A percentile compares a stretch with the other conserved stretches of the same genome.
Conservation (phyloP, 2,329 filamentous ascomycete species). For the Diaporthe ilicicola region DNA sequence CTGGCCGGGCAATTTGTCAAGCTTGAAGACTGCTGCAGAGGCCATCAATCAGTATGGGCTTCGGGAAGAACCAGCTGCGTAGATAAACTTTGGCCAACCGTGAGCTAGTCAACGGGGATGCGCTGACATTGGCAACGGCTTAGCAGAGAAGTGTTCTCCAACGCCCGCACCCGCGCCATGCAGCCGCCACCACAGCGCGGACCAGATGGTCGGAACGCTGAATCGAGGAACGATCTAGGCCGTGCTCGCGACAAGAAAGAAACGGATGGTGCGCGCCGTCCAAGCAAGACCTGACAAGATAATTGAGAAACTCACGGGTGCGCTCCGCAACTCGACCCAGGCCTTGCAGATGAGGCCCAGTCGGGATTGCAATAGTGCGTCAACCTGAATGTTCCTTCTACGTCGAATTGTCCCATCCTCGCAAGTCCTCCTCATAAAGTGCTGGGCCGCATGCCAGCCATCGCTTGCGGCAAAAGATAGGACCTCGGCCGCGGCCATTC, state of each 20-base stretch:
- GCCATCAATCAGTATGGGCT: slow-evolving; percentile 17
- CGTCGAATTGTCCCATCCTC: slow-evolving; percentile 44
- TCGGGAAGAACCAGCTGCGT: no score
- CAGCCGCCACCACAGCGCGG: background rate
- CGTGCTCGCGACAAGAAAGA: background rate
- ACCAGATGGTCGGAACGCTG: slow-evolving; percentile 7
- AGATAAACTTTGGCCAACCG: background rate
- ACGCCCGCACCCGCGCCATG: background rate
- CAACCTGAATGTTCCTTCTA: slow-evolving; percentile 34
- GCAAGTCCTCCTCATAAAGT: slow-evolving; percentile 45
- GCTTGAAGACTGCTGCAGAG: background rate
- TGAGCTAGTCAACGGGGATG: slow-evolving; percentile 12
- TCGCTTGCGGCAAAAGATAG: slow-evolving; percentile 51
- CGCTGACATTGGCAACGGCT: background rate
- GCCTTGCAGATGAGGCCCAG: slow-evolving; percentile 50
- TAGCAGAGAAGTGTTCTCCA: slow-evolving; percentile 2
- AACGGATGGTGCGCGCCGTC: background rate
- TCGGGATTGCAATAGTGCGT: slow-evolving; percentile 41
- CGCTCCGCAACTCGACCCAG: slow-evolving; percentile 47
- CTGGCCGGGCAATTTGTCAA: slow-evolving; percentile 3
- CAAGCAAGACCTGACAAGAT: background rate
- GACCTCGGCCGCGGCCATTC: slow-evolving; percentile 63
- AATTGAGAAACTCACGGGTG: slow-evolving; percentile 42
- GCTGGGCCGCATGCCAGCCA: slow-evolving; percentile 47
- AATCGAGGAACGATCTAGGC: background rate